Percentiles rank a stretch among this genome's conserved stretches.
Evolutionary conservation across 441 rosid genomes (phyloP).

Genomic region (Adansonia rubrostipa): DNA sequence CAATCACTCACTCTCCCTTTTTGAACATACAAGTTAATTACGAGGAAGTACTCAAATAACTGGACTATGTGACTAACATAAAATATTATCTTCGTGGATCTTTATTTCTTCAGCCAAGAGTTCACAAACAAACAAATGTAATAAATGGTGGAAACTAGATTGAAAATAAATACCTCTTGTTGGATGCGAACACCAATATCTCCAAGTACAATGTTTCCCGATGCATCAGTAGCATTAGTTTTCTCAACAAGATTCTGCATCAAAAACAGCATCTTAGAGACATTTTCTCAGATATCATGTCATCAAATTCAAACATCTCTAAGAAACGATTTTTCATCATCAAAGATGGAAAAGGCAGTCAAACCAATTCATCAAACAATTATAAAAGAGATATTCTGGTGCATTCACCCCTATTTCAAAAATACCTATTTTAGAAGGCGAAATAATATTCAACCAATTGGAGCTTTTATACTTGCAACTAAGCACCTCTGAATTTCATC

Average conservation of each 20-base stretch:
- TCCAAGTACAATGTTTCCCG: constrained; percentile 82
- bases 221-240: constrained; percentile 93
- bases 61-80: neutral
- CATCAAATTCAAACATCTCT: neutral
- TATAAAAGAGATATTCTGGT: constrained; percentile 6
- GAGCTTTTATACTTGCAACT: neutral
- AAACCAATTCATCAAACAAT: neutral
- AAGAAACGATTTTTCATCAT: neutral
- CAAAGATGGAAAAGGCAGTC: neutral
- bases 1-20: neutral
- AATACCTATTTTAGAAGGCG: neutral
- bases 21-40: neutral
- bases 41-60: neutral
- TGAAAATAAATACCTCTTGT: constrained; percentile 81
- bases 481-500: neutral
- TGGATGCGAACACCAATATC: constrained; percentile 90
- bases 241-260: constrained; percentile 74
- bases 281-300: constrained; percentile 12
- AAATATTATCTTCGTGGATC: neutral
- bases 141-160: constrained; percentile 18
- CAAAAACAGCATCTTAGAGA: constrained; percentile 26
- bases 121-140: constrained; percentile 8
- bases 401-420: neutral
- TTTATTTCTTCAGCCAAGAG: constrained; percentile 1
- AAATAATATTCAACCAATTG: constrained; percentile 3